Evolutionary conservation across 2,329 filamentous ascomycete species (phyloP).

Genomic region (Simplicillium sp.): DNA sequence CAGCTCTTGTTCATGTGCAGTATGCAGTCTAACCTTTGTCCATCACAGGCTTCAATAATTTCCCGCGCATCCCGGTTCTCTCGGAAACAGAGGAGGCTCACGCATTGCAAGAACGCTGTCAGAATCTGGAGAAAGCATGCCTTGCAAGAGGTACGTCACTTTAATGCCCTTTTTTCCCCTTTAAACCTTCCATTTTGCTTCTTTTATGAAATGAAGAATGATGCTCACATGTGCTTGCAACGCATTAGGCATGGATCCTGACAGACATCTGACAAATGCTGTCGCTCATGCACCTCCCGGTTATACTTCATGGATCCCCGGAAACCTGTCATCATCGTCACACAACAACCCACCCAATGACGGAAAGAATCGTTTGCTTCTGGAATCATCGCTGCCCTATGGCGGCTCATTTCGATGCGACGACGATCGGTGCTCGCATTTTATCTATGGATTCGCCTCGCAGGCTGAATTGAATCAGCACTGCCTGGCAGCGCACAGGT

Average conservation of each 20-base stretch:
- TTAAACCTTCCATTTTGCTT: neutral
- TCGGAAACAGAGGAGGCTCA: slow-evolving; percentile 49
- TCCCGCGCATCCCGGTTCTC: slow-evolving; percentile 28
- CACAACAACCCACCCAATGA: too few species aligned
- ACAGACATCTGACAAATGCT: too few species aligned
- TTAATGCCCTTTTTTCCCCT: neutral
- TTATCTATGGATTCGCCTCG: slow-evolving; percentile 47
- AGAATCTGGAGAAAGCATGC: slow-evolving; percentile 45
- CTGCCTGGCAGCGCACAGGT: slow-evolving; percentile 29
- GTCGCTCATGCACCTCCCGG: too few species aligned
- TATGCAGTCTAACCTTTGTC: too few species aligned
- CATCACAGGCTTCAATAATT: neutral
- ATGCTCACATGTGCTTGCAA: too few species aligned
- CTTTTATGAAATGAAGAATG: neutral
- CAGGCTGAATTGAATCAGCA: slow-evolving; percentile 43
- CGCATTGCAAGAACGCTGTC: slow-evolving; percentile 47
- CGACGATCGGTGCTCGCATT: slow-evolving; percentile 45
- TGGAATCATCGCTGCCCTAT: too few species aligned
- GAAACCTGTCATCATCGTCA: too few species aligned
- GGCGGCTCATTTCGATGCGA: slow-evolving; percentile 38
- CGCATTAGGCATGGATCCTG: too few species aligned
- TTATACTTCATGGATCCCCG: too few species aligned
- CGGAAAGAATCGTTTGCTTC: too few species aligned
- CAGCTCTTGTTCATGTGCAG: too few species aligned
- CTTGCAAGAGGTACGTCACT: slow-evolving; percentile 26